Base-by-base conservation (phyloP, 345 rosid species). In the Turnera subulata region DNA sequence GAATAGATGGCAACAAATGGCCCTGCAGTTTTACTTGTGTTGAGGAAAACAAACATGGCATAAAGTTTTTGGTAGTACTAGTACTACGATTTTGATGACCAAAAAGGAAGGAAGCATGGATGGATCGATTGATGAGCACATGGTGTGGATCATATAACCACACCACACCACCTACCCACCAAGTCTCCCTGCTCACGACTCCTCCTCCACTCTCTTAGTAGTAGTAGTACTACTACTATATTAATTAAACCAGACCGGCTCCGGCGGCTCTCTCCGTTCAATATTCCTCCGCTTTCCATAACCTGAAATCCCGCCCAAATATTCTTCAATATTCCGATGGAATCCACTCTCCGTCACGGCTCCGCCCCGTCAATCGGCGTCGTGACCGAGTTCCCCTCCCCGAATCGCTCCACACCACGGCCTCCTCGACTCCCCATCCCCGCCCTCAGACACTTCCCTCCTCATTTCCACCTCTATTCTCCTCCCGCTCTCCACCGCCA, bases 301-400 rank as follows among this genome's bases (percentile, higher is more conserved):
- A 12, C 10, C 29, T 9, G 1, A 23, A 11, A 11, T 15, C 5
- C 8, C 11, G 5, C 25, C 25, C 20, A 23, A 48, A 48, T 16
- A 45, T 6, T 5, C 8, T 29, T 18, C 1, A 21, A 26, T 46
- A n/a, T n/a, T n/a, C 53, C 6, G 7, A 87, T 84, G 95, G 91
- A 87, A 70, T 51, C 83, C 48, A 5, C 67, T 10, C 63, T 80
- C 50, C 70, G 61, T 57, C 76, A 61, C 61, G 43, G 80, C 1
- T 55, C 77, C 40, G 58, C 65, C 32, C 35, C 35, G 4, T 3
- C 4, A 29, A 29, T 29, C 35, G 35, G 35, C 35, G 35, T 29
- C 8, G 59, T 79, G 2, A 20, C 78, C 43, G 69, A 57, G 54
- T 67, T 84, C 67, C 78, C 83, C 19, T 71, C 60, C 6, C 70